Base-by-base conservation (phyloP, 202 grass and related monocot genomes). In the Eragrostis tef region DNA sequence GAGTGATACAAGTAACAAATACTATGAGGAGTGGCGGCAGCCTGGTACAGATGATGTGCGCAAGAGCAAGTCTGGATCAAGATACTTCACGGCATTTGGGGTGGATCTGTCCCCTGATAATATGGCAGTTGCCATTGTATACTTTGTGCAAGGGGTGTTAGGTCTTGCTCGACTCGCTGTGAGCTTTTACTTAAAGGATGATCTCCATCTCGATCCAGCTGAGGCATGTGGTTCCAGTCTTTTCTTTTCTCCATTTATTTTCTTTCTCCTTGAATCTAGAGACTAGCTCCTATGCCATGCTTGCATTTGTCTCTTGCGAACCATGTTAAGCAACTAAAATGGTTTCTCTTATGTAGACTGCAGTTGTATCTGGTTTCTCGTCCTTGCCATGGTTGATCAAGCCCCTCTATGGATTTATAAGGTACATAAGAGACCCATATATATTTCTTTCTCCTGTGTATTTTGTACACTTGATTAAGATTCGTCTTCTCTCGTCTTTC, bases 131-230 rank as follows among this genome's bases (percentile, higher is more conserved):
- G 93, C 96, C 70, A 96, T 90, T 77, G 96, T 99, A 41, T 99
- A 99, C 85, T 99, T 99, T 88, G 93, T 99, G 59, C 96, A 99
- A 99, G 96, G 96, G 25, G 96, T 99, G 83, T 86, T 99, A 88
- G 93, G 96, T 41, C 90, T 99, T 60, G 88, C 96, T 20, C 88
- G 96, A 81, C 96, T 99, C 87, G 96, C 96, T 85, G 90, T 99
- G 61, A 96, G 79, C 81, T 99, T 99, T 75, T 99, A 93, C 77
- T 86, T 99, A 58, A 99, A 99, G 80, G 96, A 99, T 36, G 87
- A 96, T 80, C 96, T 99, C 85, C 96, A 76, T 76, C 96, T 99
- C 36, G 87, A 99, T 87, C 96, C 96, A 65, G 93, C 96, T 75
- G 96, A 99, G 96, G 96, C 90, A 88, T 64, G 67, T 78, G 13